Base-by-base conservation (phyloP, 495 filamentous ascomycete genomes). In the Rhypophila decipiens region DNA sequence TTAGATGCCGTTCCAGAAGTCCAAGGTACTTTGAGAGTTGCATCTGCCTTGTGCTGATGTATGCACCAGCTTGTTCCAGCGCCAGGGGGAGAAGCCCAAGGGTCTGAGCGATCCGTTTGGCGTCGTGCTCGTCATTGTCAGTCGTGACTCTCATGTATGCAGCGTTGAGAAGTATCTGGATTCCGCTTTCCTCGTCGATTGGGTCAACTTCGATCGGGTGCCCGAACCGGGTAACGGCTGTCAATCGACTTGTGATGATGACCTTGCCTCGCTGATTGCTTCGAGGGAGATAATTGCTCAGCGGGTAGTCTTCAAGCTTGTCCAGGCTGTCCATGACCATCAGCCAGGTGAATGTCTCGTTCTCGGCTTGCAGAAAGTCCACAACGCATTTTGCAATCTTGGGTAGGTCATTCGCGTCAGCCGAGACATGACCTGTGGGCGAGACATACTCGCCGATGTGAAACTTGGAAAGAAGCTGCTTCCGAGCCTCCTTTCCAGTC, bases 1-100 rank as follows among this genome's bases (percentile, higher is more conserved):
- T 19, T 10, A 20, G 39, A n/a, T 42, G 39, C 7, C 39, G 4
- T 15, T 42, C 39, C n/a, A 42, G 17, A 2, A 42, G 20, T 11
- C 27, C 18, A 15, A 15, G 39, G 15, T 42, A 42, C 23, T 24
- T 42, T n/a, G 21, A n/a, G 20, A 42, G 39, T 22, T 42, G 39
- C 20, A 42, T 42, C 39, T 42, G 39, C 3, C 21, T n/a, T n/a
- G 13, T 42, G 39, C 22, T 42, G 39, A 42, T 42, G 39, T 24
- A 42, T 42, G 39, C 39, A 27, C 39, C 39, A n/a, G 39, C 39
- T n/a, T 24, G 20, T 17, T 42, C 19, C 20, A 42, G 39, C 21
- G 39, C 39, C 18, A 42, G 22, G 11, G 39, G 39, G 27, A 42
- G 39, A 23, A 24, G 22, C 9, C 39, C 39, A 8, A 42, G 4